Evolutionary conservation across 805 yeast species (phyloP).

Genomic region (Schizosaccharomyces osmophilus): DNA sequence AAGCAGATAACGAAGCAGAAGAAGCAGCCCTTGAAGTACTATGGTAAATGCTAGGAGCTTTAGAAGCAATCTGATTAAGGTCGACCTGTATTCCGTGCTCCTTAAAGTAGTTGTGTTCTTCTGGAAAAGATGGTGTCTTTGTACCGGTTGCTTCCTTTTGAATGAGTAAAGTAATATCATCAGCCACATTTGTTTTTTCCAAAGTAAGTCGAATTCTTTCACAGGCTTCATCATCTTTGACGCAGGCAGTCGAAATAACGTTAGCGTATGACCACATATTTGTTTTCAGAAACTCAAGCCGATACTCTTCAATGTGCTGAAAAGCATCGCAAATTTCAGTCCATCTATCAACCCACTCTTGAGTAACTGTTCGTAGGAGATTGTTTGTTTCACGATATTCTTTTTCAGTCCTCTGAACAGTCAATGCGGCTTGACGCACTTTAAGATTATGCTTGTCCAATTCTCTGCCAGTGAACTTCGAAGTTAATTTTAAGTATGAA

Average conservation of each 20-base stretch:
- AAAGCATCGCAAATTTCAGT: slow-evolving; percentile 29
- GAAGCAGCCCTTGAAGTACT: neutral
- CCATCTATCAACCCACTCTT: slow-evolving; percentile 55
- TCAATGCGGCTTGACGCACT: slow-evolving; percentile 24
- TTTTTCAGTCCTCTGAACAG: slow-evolving; percentile 15
- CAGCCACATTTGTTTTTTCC: slow-evolving; percentile 40
- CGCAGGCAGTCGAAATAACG: slow-evolving; percentile 48
- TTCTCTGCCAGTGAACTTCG: slow-evolving; percentile 51
- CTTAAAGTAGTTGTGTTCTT: neutral
- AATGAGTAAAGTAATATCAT: slow-evolving; percentile 33
- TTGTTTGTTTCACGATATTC: slow-evolving; percentile 34
- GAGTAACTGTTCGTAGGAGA: slow-evolving; percentile 30
- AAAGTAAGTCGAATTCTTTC: slow-evolving; percentile 43
- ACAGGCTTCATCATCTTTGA: slow-evolving; percentile 51
- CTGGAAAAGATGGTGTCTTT: slow-evolving; percentile 19
- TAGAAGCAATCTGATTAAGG: neutral
- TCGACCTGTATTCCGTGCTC: neutral
- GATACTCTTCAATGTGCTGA: slow-evolving; percentile 46
- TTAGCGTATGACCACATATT: slow-evolving; percentile 63
- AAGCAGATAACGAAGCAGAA: neutral
- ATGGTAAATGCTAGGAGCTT: neutral
- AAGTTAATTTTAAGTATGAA: slow-evolving; percentile 34
- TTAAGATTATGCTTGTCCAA: slow-evolving; percentile 34
- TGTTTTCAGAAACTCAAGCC: slow-evolving; percentile 42
- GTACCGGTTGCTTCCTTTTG: slow-evolving; percentile 38